Evolutionary conservation across 169 alveolate species (phyloP), one percentile per base, ranked within the genome.

Genomic region (Plasmodium billcollinsi): DNA sequence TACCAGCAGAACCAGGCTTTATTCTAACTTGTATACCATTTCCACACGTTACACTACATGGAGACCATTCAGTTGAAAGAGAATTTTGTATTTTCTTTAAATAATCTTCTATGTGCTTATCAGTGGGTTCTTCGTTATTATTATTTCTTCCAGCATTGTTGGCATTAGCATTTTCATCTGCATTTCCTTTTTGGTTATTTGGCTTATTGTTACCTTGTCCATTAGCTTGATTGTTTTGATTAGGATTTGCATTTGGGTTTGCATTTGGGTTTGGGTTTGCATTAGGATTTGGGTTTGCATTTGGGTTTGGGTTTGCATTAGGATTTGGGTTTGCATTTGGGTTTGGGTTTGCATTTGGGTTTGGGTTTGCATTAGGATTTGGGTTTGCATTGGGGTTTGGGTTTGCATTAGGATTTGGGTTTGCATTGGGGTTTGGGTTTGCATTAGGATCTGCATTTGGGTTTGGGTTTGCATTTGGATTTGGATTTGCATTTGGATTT

Each of bases 41-140:
- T 39, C 91, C 91, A 83, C 91, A 83, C 2, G 73, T 83, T 56
- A 83, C 91, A 54, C 73, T 83, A 63, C 91, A 83, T 67, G 33
- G 65, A 39, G 73, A 54, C 91, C 91, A 83, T 18, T 83, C 83
- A 3, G 26, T 33, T 24, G 67, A 43, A 43, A 83, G 3, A 47
- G 2, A n/a, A 14, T 18, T 21, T 11, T 49, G 52, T 9, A 83
- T 15, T 14, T 26, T 54, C 0, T 83, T 21, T 49, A 83, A 8
- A 52, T 56, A 83, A 0, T 83, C 54, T 1, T 18, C 15, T 61
- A 83, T 62, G 14, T 56, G 6, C 11, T 83, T 69, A 21, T 33
- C 74, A 26, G 47, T 12, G 69, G 59, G 56, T 4, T n/a, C 74
- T 62, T 54, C 20, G 47, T 15, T 62, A 18, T 24, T 62, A 43